Base-by-base conservation (phyloP, 2,329 filamentous ascomycete species). In the Stachybotrys chlorohalonatus region DNA sequence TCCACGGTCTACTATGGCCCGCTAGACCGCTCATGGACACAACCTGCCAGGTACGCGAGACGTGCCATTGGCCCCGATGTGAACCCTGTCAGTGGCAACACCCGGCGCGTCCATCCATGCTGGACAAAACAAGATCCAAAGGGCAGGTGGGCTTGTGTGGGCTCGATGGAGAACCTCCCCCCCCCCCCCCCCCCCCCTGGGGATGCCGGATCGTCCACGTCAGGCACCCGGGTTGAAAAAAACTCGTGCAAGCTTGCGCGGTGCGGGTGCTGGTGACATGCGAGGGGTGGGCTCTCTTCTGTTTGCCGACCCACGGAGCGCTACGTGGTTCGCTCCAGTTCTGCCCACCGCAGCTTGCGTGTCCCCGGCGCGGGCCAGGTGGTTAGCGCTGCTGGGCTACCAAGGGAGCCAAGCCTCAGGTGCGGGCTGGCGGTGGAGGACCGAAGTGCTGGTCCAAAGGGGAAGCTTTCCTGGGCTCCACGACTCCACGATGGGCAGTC, bases 21-120 rank as follows among this genome's bases (percentile, higher is more conserved):
- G 36, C 36, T 42, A 42, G 36, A 13, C 36, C 13, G 36, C 36
- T 42, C 13, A 13, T 9, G 36, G 36, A 13, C 9, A 42, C 13
- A n/a, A 24, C 9, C 9, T 52, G 50, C 50, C 50, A 52, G 50
- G 50, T 17, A 52, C 50, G n/a, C 45, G 50, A 52, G 50, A 52
- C 50, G 50, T 45, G 50, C 50, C 17, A 52, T 52, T 52, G 50
- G 50, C 50, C 32, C 32, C 16, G 31, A 5, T 7, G 32, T 17
- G 5, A 42, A 9, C 36, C 36, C 31, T 32, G 47, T 51, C 8
- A 32, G 36, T 42, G 36, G 36, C 9, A 42, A 42, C 36, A 42
- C 8, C 13, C 9, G 36, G 36, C 36, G 36, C 36, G 36, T 42
- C 36, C 36, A 42, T 42, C 13, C 36, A 42, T 9, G 36, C 36